Percentiles rank a stretch among this genome's conserved stretches.
phyloP scores from a whole-genome alignment of 495 filamentous ascomycete species.

The Annulohypoxylon moriforme region DNA sequence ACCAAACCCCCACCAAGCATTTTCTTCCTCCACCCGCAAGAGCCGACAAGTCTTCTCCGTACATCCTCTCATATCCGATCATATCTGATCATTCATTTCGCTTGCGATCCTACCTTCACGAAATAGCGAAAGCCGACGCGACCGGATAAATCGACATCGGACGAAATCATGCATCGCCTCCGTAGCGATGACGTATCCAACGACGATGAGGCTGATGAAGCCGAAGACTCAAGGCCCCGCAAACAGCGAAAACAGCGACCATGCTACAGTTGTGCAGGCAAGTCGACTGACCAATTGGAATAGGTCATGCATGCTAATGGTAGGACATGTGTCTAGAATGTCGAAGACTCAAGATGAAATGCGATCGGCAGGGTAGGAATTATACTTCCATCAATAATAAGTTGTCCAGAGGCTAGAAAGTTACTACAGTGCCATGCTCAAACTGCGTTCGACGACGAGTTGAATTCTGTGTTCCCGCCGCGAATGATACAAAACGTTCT shows the following conservation, averaged over 20 bases:
- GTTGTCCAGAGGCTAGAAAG: background rate
- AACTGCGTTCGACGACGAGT: background rate
- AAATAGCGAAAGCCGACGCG: background rate
- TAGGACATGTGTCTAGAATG: background rate
- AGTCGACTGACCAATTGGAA: background rate
- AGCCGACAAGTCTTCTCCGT: background rate
- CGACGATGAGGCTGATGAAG: background rate
- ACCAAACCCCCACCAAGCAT: background rate
- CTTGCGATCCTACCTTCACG: background rate
- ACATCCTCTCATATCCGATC: background rate
- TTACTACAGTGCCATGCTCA: background rate
- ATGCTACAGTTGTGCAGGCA: background rate
- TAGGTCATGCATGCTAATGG: background rate
- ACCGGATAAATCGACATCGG: background rate
- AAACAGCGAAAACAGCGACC: background rate
- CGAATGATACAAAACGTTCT: background rate
- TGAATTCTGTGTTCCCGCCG: background rate
- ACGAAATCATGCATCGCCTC: background rate
- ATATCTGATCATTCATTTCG: too few species aligned
- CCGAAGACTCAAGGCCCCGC: background rate
- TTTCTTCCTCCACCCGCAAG: background rate
- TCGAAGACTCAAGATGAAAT: background rate
- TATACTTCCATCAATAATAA: background rate
- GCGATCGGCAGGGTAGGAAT: background rate
- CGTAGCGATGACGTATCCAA: background rate